phyloP scores from a whole-genome alignment of 768 basidiomycete species.

The Suillus weaverae region DNA sequence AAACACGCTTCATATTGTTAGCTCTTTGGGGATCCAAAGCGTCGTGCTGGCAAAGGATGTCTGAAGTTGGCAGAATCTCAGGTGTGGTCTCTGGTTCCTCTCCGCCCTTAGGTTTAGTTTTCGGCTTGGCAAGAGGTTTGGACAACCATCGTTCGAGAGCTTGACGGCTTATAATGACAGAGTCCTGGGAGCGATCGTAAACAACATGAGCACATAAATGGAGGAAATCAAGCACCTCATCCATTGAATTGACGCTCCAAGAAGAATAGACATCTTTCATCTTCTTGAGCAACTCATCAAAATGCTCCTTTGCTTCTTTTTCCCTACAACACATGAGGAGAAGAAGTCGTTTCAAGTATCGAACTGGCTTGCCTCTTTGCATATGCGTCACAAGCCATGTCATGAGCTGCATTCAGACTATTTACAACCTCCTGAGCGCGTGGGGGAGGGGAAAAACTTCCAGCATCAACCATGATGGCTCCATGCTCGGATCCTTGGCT shows the following conservation, averaged over 20 bases:
- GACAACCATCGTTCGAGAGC: slow-evolving; percentile 64
- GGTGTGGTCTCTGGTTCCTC: slow-evolving; percentile 18
- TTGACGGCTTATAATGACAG: slow-evolving; percentile 57
- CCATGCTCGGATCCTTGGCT: slow-evolving; percentile 10
- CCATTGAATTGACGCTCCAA: slow-evolving; percentile 54
- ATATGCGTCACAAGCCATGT: slow-evolving; percentile 51
- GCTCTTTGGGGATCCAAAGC: slow-evolving; percentile 60
- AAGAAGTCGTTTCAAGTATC: slow-evolving; percentile 6
- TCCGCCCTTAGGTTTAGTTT: slow-evolving; percentile 19
- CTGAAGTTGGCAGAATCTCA: slow-evolving; percentile 34
- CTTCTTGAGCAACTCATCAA: slow-evolving; percentile 49
- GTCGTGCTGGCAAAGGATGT: slow-evolving; percentile 64
- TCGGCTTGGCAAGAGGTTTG: slow-evolving; percentile 29
- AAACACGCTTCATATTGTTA: slow-evolving; percentile 67
- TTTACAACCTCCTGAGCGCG: slow-evolving; percentile 56
- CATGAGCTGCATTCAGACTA: slow-evolving; percentile 54
- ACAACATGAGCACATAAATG: slow-evolving; percentile 1
- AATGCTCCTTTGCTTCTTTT: slow-evolving; percentile 40
- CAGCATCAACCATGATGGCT: not conserved
- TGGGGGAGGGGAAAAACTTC: slow-evolving; percentile 48
- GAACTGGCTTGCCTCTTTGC: slow-evolving; percentile 41
- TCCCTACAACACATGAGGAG: slow-evolving; percentile 38
- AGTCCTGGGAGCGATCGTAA: slow-evolving; percentile 41
- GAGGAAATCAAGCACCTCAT: slow-evolving; percentile 43
- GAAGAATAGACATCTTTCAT: slow-evolving; percentile 60